Percentiles rank a stretch among this genome's conserved stretches.
phyloP scores from a whole-genome alignment of 2,329 filamentous ascomycete genomes.

The Parastagonospora avenae region DNA sequence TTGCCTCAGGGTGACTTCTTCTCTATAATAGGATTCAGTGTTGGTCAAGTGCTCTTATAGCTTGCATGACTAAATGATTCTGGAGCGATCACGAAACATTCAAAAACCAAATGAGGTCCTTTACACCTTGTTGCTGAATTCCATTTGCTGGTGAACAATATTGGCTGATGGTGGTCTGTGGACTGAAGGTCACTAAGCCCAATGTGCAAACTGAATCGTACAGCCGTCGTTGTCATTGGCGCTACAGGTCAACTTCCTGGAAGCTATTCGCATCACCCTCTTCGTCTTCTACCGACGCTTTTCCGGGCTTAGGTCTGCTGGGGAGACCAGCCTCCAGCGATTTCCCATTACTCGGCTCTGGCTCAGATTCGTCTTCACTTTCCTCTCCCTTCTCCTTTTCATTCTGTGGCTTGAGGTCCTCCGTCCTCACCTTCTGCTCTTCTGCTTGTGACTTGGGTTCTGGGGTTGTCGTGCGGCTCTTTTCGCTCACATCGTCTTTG shows the following conservation, averaged over 20 bases:
- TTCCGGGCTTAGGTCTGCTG: conserved; percentile 30
- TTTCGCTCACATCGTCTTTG: conserved; percentile 35
- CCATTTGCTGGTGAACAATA: too few species aligned
- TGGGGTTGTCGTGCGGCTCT: conserved; percentile 25
- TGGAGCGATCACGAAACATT: too few species aligned
- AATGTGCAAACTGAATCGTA: too few species aligned
- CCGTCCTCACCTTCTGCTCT: conserved; percentile 43
- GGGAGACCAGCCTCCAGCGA: conserved; percentile 36
- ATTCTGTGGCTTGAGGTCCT: conserved; percentile 38
- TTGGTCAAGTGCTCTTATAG: too few species aligned
- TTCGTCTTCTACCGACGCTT: conserved; percentile 35
- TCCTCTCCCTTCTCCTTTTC: conserved; percentile 33
- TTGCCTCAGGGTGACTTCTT: too few species aligned
- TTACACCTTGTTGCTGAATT: too few species aligned
- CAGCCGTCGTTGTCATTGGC: too few species aligned
- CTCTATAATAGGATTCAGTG: too few species aligned
- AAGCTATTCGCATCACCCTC: conserved; percentile 40
- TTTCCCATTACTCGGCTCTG: conserved; percentile 27
- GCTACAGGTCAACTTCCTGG: conserved; percentile 38
- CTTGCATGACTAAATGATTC: too few species aligned
- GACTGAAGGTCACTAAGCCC: too few species aligned
- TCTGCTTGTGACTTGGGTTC: conserved; percentile 29
- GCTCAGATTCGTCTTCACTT: conserved; percentile 29
- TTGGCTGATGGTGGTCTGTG: too few species aligned
- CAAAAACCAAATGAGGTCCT: too few species aligned